phyloP scores from a whole-genome alignment of 2,329 filamentous ascomycete species.

The Lachnellula occidentalis region DNA sequence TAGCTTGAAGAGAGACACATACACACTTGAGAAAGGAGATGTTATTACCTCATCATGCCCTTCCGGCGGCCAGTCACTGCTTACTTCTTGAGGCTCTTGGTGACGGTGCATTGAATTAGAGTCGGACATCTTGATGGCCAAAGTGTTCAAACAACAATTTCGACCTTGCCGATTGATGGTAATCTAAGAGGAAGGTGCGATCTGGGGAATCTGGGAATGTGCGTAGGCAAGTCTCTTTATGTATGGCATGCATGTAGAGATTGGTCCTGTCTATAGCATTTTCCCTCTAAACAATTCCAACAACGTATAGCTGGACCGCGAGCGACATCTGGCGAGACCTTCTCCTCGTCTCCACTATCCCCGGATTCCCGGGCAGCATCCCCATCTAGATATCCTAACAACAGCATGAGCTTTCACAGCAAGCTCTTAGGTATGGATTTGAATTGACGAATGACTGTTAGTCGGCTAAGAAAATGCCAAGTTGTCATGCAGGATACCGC shows the following conservation, averaged over 20 bases:
- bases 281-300: background rate
- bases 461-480: background rate
- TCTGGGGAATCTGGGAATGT: conserved; percentile 4
- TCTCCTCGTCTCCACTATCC: conserved; percentile 2
- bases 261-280: background rate
- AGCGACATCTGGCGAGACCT: conserved; percentile 3
- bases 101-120: background rate
- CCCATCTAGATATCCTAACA: conserved; percentile 3
- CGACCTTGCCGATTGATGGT: background rate
- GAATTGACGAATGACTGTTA: background rate
- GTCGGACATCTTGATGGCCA: background rate
- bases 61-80: background rate
- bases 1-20: background rate
- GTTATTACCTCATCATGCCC: conserved; percentile 10
- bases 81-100: background rate
- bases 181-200: background rate
- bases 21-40: background rate
- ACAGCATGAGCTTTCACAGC: background rate
- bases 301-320: background rate
- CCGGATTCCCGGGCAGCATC: conserved; percentile 22
- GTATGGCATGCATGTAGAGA: conserved; percentile 8
- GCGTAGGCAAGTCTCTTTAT: conserved; percentile 17
- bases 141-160: background rate
- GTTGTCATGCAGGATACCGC: background rate
- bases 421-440: background rate